These are phyloP conservation scores for Talaromyces sp. DNA, from an alignment of 2,329 filamentous ascomycete species.

Conservation along the genomic window DNA sequence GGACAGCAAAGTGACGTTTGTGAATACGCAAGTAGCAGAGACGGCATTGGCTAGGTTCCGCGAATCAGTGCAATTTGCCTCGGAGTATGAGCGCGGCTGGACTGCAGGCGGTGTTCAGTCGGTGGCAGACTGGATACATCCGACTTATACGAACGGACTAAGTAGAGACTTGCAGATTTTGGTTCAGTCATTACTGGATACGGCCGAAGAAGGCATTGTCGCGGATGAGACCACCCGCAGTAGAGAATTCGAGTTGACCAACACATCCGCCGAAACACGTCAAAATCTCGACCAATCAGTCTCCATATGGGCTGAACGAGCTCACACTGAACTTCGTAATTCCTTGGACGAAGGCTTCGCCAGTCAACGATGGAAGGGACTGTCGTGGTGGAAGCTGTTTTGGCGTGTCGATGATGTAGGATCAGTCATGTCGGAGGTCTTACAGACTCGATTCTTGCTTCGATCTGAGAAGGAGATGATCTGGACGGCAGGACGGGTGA, in stretches of 20 bases:
- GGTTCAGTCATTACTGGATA: constrained; percentile 62
- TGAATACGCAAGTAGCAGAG: constrained; percentile 63
- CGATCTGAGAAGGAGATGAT: constrained; percentile 77
- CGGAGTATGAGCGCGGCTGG: constrained; percentile 72
- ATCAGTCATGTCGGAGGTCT: constrained; percentile 75
- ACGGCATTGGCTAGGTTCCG: constrained; percentile 66
- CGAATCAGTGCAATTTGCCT: constrained; percentile 64
- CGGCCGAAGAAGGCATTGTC: constrained; percentile 33
- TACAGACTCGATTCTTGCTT: constrained; percentile 72
- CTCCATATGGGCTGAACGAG: constrained; percentile 69
- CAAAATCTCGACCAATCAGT: constrained; percentile 58
- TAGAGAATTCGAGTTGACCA: constrained; percentile 28
- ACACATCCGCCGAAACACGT: constrained; percentile 45
- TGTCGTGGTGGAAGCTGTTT: constrained; percentile 92
- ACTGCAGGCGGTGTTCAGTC: constrained; percentile 65
- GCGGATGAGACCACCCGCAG: constrained; percentile 29
- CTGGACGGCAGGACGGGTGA: constrained; percentile 74
- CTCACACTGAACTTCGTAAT: constrained; percentile 78
- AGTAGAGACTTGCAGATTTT: constrained; percentile 66
- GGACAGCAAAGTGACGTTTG: constrained; percentile 41
- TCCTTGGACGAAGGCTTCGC: constrained; percentile 75
- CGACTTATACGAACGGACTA: constrained; percentile 41
- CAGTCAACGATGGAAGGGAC: constrained; percentile 71
- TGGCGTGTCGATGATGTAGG: constrained; percentile 91
- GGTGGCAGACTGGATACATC: constrained; percentile 62